Base-by-base conservation (phyloP, 495 filamentous ascomycete species). In the Astrothelium macrocarpum region DNA sequence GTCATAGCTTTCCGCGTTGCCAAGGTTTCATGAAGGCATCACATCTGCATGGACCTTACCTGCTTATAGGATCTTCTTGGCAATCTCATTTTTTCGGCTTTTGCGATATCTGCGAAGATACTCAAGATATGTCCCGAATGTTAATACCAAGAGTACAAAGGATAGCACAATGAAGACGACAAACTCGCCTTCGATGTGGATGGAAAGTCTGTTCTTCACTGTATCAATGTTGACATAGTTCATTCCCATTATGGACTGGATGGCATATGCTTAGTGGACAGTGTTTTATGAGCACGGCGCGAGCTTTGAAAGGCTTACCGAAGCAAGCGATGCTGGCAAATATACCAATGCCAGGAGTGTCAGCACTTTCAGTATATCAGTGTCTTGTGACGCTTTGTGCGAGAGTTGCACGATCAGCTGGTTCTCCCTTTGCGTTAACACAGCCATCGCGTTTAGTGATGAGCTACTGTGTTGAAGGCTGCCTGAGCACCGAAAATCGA, bases 251-350 rank as follows among this genome's bases (percentile, higher is more conserved):
- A 56, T 56, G 20, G 49, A 56, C 49, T 56, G 7, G 29, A 29
- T 16, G 9, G 7, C 10, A 29, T 20, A 12, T 9, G 9, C 7
- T 56, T 20, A 56, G 25, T 16, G 45, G 45, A 20, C 16, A 16
- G 45, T 16, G 10, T 10, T 42, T 42, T n/a, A n/a, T 9, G 36
- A 12, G 5, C 45, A 20, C 45, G 11, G 16, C 45, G 23, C 5
- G 45, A 49, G 45, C 5, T 20, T 49, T 16, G 23, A n/a, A n/a
- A 49, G n/a, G 18, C 49, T 56, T 16, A 56, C 49, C 16, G 49
- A 56, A 16, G 49, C 49, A 56, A 56, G 49, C 9, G 49, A 56
- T n/a, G 49, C 49, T 29, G 49, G 49, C 25, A 56, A 56, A 29
- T 56, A 56, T 29, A 25, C 29, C 25, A 56, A 20, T 56, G 49